Evolutionary conservation across 108 stramenopile genomes (phyloP), one percentile per base, ranked within the genome.

Genomic region (Schizochytrium sp.): DNA sequence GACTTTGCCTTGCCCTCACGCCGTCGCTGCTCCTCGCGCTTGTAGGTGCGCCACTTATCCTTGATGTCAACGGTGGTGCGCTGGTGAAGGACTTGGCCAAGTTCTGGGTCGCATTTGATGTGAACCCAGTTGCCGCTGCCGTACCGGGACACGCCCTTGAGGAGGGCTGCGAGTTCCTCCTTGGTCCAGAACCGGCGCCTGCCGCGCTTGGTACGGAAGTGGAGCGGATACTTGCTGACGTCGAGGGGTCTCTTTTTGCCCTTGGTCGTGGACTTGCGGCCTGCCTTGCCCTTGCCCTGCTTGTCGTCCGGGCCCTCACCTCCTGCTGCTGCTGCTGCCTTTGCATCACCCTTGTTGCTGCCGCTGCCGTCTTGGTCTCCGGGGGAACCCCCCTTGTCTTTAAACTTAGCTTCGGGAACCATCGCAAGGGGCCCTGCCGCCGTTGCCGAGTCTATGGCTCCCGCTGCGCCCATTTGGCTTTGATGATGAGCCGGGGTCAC

Each of bases 11-110:
- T 69, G 25, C 63, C 63, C 25, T 69, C 63, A 12, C 41, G 63
- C 8, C 63, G 25, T 23, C 63, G 63, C 60, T 60, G 25, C 58
- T 88, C 87, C 43, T 58, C 60, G 41, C 28, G 41, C 43, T 60
- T 53, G 51, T 60, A 60, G 34, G 43, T 57, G 18, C 87, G 58
- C 87, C 87, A 88, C 87, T 88, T 88, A 45, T 88, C 87, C 60
- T 88, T 88, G 87, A 59, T 60, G 60, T 88, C 87, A 44, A 88
- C 60, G 58, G 58, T 88, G 29, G 87, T 60, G 14, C 87, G 41
- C 58, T 60, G 43, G 59, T 60, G 58, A 41, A 88, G 87, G 28
- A 60, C 60, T 29, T 88, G 43, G 58, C 41, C 53, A 59, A 60
- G 59, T 6, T 58, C 58, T 12, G 87, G 87, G 87, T 88, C 87